Evolutionary conservation across 2,329 filamentous ascomycete species (phyloP).

Genomic region (Davidsoniella australis): DNA sequence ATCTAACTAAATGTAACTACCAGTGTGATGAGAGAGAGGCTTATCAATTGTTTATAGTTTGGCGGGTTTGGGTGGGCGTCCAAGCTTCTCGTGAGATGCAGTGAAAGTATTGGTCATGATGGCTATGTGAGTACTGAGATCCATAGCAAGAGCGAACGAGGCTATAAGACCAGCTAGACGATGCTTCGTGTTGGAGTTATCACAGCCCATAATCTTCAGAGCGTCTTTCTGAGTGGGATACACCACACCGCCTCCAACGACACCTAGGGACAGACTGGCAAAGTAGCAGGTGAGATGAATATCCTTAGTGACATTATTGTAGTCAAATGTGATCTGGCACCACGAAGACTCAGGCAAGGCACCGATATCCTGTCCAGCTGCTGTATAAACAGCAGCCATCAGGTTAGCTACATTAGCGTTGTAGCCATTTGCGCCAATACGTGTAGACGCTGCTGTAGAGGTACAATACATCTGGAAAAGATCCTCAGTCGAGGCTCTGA

Average conservation of each 20-base stretch:
- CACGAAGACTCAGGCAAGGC: not conserved
- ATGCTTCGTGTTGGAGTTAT: not conserved
- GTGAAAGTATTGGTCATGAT: not conserved
- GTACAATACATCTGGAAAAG: not conserved
- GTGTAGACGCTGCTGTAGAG: not conserved
- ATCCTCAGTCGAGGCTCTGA: not conserved
- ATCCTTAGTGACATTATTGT: not conserved
- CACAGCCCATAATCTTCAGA: constrained; percentile 8
- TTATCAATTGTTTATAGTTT: too few species aligned
- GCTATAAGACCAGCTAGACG: constrained; percentile 3
- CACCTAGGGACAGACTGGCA: not conserved
- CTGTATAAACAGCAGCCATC: not conserved
- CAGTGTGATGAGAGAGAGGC: too few species aligned
- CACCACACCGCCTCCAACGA: not conserved
- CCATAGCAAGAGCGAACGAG: constrained; percentile 1
- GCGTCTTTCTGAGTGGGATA: not conserved
- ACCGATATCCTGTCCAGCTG: constrained; percentile 6
- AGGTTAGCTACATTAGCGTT: constrained; percentile 1
- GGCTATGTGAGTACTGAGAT: not conserved
- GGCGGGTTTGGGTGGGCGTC: not conserved
- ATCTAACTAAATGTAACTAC: too few species aligned
- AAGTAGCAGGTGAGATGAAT: not conserved
- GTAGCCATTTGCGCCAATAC: not conserved
- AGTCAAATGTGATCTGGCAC: not conserved
- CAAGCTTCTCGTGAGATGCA: not conserved